Evolutionary conservation across 139 green algal species (phyloP), one percentile per base, ranked within the genome.

Genomic region (Chlorella sp.): DNA sequence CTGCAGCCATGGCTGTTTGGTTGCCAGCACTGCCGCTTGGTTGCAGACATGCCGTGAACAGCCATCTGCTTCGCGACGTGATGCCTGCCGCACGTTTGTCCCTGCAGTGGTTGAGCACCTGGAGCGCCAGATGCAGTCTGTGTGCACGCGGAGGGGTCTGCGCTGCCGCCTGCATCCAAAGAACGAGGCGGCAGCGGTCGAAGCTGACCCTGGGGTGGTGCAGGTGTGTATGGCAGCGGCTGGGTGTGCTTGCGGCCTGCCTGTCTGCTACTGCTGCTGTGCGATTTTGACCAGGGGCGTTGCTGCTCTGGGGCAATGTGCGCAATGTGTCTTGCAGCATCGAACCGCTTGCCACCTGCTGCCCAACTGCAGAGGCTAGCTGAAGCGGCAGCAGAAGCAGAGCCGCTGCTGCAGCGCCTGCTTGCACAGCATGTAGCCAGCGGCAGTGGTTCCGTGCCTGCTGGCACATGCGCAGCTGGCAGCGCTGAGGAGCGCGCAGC

Each of bases 151-250:
- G 36, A 86, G 92, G 4, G 81, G 83, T 28, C 65, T 95, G 32
- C 17, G 47, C 23, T 96, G 93, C 88, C 60, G 32, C 9, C 75
- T 94, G 28, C 70, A 89, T 32, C 68, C 75, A 3, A 92, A 90
- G 74, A 93, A 97, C 75, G 89, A 94, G 51, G 91, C 91, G 6
- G 70, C 47, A 23, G 89, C 93, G 20, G 90, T 94, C 76, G 73
- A 91, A 23, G 86, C 84, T 56, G 86, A 93, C 68, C 65, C 84
- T 1, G 86, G 38, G 20, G 81, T 96, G 21, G 76, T 92, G 5
- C 32, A 88, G 57, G 81, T 30, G 36, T 0, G 55, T 25, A 57
- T 13, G 69, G 6, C 39, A 38, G 39, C 34, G n/a, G 51, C 9
- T 60, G 9, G 51, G 44, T 51, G 44, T 6, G 44, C 44, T 6